These are phyloP conservation scores for Anthostomella pinea DNA, from an alignment of 2,329 filamentous ascomycete species.

Conservation along the genomic window DNA sequence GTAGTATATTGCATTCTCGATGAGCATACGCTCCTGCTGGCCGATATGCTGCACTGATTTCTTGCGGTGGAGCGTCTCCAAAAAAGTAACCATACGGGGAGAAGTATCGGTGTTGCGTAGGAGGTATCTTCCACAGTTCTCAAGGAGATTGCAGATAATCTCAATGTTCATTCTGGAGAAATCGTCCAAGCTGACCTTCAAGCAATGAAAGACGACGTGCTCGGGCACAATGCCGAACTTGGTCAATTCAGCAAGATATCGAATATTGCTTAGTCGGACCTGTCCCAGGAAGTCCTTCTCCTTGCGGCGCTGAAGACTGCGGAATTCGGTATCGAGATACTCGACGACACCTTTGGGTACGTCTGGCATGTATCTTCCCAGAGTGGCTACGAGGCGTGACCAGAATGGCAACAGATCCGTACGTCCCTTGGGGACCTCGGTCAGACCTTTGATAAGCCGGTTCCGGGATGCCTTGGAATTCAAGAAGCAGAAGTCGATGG, in stretches of 20 bases:
- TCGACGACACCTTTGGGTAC: constrained; percentile 88
- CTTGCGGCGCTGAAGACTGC: constrained; percentile 92
- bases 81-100: constrained; percentile 87
- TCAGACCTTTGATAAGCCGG: constrained; percentile 84
- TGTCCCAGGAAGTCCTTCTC: constrained; percentile 97
- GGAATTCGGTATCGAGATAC: constrained; percentile 93
- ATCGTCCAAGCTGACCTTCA: constrained; percentile 95
- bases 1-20: constrained; percentile 97
- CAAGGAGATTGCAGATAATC: constrained; percentile 91
- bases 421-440: constrained; percentile 91
- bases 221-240: constrained; percentile 98
- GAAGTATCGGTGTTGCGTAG: constrained; percentile 89
- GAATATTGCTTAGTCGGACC: constrained; percentile 88
- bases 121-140: constrained; percentile 94
- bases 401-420: constrained; percentile 88
- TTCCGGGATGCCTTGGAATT: constrained; percentile 98
- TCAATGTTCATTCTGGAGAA: constrained; percentile 99
- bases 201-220: constrained; percentile 97
- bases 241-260: constrained; percentile 95
- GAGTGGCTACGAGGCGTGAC: constrained; percentile 86
- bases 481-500: constrained; percentile 95
- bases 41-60: constrained; percentile 94
- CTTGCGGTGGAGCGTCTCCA: constrained; percentile 93
- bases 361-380: constrained; percentile 91
- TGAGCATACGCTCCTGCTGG: constrained; percentile 94